Base-by-base conservation (phyloP, 2,329 filamentous ascomycete genomes). In the Chrysoporthe cubensis region DNA sequence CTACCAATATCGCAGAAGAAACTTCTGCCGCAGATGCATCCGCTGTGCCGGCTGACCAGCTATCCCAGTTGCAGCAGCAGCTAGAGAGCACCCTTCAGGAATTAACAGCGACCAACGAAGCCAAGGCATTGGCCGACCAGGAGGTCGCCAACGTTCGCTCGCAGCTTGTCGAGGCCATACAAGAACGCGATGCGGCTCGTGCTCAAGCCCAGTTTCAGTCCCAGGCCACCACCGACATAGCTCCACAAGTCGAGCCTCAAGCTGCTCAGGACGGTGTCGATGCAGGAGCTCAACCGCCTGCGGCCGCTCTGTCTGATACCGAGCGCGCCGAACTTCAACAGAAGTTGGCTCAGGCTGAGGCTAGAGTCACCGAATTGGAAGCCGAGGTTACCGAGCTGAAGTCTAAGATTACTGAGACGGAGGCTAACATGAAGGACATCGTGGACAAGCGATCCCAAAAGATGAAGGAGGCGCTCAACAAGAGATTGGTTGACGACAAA, bases 51-150 rank as follows among this genome's bases (percentile, higher is more conserved):
- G 70, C 78, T 0, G 79, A 91, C 81, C 79, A 85, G 74, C 75
- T 83, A 5, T 71, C 78, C 9, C 78, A 81, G 60, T 75, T 86
- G 21, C 83, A 88, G 70, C 80, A 82, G 69, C 82, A 88, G 69
- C 79, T 74, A 1, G 73, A 74, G 64, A 68, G 8, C 44, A 37
- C 73, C 26, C 71, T 67, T 32, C 86, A 88, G 71, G 87, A 94
- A 72, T 84, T 96, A 11, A 88, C 90, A 56, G 83, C 83, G 1
- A 85, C 90, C 64, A 89, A 81, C 7, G 82, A 88, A 11, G 89
- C 96, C 76, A 94, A 92, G 77, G 83, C 88, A 21, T 82, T 83
- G 2, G 82, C 92, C n/a, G 87, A 93, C 71, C 81, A 87, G 67
- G 88, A 91, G 70, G 82, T 91, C 2, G 80, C 83, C 58, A 77